Conservation (phyloP, 768 basidiomycete species). For the Omphalotus guepiniiformis region DNA sequence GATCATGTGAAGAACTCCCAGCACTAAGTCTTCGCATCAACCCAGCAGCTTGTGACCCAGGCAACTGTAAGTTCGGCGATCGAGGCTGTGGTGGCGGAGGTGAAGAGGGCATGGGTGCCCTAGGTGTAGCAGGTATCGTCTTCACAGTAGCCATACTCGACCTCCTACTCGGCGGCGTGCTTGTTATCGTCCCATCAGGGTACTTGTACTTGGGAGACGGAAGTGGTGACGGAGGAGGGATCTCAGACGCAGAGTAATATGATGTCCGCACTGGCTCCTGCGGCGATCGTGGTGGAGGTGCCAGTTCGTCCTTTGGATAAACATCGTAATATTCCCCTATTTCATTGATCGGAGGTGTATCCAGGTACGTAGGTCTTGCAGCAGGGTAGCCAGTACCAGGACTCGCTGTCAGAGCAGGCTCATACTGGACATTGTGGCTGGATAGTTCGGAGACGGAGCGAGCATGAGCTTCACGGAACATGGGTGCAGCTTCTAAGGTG, state of each 20-base stretch:
- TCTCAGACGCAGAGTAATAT: constrained; percentile 67
- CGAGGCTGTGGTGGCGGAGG: constrained; percentile 19
- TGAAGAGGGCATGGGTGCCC: not conserved
- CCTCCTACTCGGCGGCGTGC: constrained; percentile 37
- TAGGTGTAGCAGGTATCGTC: not conserved
- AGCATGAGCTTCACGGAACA: constrained; percentile 60
- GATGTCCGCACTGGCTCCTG: constrained; percentile 39
- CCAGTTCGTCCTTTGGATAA: constrained; percentile 8
- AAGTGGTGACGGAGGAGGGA: constrained; percentile 59
- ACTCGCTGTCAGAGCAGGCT: constrained; percentile 35
- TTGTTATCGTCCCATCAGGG: constrained; percentile 42
- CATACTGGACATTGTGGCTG: constrained; percentile 37
- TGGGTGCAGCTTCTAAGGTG: constrained; percentile 63
- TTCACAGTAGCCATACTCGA: constrained; percentile 29
- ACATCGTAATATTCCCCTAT: constrained; percentile 20
- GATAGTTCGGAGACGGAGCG: constrained; percentile 65
- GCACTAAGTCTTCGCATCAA: constrained; percentile 7
- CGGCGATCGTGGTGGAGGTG: constrained; percentile 6
- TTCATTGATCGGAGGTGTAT: constrained; percentile 37
- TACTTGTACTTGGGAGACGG: constrained; percentile 47
- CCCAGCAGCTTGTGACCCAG: constrained; percentile 7
- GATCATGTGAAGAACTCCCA: constrained; percentile 9
- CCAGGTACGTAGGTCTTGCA: constrained; percentile 41
- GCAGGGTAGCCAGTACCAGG: constrained; percentile 32
- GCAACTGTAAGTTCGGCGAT: constrained; percentile 18